Conservation (phyloP, 306 rosid genomes). For the Lathyrus oleraceus region DNA sequence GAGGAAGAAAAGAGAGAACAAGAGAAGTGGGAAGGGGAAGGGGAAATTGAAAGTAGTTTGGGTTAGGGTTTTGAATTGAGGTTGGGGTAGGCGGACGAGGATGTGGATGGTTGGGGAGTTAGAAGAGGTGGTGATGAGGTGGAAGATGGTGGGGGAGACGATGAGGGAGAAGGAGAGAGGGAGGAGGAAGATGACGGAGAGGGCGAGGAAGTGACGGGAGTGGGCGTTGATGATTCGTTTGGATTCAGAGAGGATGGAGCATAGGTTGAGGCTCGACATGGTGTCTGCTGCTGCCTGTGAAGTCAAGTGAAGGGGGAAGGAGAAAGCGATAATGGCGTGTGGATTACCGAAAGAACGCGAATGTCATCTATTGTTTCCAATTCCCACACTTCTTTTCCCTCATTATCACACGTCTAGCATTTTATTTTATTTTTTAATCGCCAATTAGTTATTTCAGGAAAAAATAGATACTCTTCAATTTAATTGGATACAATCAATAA, state of each 20-base stretch:
- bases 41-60: background rate
- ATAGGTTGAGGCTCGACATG: slow-evolving; percentile 22
- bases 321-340: background rate
- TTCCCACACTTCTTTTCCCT: background rate
- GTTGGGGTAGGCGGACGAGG: slow-evolving; percentile 14
- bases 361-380: background rate
- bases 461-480: too few species aligned
- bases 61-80: background rate
- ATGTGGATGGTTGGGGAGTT: slow-evolving; percentile 33
- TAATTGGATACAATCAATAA: too few species aligned
- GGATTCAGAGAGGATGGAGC: slow-evolving; percentile 51
- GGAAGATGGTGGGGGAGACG: slow-evolving; percentile 44
- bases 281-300: background rate
- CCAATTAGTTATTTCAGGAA: too few species aligned
- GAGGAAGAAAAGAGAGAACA: slow-evolving; percentile 39
- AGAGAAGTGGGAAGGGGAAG: slow-evolving; percentile 19
- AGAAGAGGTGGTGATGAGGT: slow-evolving; percentile 14
- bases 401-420: background rate
- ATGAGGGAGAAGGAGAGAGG: slow-evolving; percentile 59
- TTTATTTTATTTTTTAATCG: too few species aligned
- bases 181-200: slow-evolving; percentile 69
- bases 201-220: slow-evolving; percentile 76
- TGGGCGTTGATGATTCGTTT: slow-evolving; percentile 70
- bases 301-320: background rate
- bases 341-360: background rate